Conservation (phyloP, 352 stramenopile genomes). For the Pythium sp. region DNA sequence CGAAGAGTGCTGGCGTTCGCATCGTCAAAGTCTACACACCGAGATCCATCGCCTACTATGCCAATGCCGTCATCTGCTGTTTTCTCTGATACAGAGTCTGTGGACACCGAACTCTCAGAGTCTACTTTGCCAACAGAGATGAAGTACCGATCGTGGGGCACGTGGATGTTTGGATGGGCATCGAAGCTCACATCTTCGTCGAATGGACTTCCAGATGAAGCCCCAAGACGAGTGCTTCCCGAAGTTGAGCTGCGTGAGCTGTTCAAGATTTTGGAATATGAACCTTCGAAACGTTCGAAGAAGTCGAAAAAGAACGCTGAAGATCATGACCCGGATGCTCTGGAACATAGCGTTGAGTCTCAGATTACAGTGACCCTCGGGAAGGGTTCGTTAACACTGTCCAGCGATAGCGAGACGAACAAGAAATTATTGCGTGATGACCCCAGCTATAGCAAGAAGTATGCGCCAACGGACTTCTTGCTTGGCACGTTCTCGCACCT, state of each 20-base stretch:
- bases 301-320: constrained; percentile 37
- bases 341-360: constrained; percentile 52
- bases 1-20: constrained; percentile 30
- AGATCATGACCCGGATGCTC: constrained; percentile 21
- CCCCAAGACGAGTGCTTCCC: constrained; percentile 50
- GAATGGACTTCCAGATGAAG: constrained; percentile 24
- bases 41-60: constrained; percentile 23
- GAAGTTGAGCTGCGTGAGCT: constrained; percentile 83
- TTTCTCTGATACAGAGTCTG: constrained; percentile 75
- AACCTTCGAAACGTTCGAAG: constrained; percentile 66
- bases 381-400: constrained; percentile 72
- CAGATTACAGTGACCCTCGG: constrained; percentile 69
- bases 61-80: constrained; percentile 42
- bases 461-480: constrained; percentile 74
- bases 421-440: constrained; percentile 59
- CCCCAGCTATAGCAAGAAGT: constrained; percentile 58
- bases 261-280: constrained; percentile 87
- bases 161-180: constrained; percentile 87
- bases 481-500: constrained; percentile 76
- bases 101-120: constrained; percentile 75
- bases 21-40: constrained; percentile 20
- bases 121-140: constrained; percentile 69
- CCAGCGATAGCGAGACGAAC: constrained; percentile 75
- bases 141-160: constrained; percentile 75
- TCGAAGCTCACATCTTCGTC: constrained; percentile 52